Base-by-base conservation (phyloP, 148 eudicot species). In the Pouteria glomerata region DNA sequence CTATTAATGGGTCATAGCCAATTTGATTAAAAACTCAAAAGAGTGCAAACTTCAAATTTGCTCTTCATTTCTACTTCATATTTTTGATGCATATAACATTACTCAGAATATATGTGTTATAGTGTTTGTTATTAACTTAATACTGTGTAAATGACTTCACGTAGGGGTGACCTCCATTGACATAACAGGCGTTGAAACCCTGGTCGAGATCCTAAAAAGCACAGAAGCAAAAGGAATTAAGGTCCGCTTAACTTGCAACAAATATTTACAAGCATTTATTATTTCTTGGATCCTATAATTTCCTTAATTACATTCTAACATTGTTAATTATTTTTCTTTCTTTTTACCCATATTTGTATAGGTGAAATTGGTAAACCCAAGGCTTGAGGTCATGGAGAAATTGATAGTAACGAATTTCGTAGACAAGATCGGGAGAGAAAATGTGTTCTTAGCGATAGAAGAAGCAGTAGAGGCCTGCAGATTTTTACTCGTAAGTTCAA, bases 121-220 rank as follows among this genome's bases (percentile, higher is more conserved):
- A n/a, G n/a, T n/a, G n/a, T n/a, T n/a, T n/a, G n/a, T n/a, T n/a
- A n/a, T n/a, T n/a, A 10, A 52, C 34, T 29, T 75, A 45, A 50
- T 26, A 5, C 11, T 29, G 57, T 18, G 11, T 83, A 62, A 50
- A 78, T 66, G 16, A 35, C 26, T 0, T 45, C 21, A 10, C 73
- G 31, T 56, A 93, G 98, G 95, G 27, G 98, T 94, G 48, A 90
- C 97, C 4, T 74, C 87, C 27, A 87, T 91, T 35, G 98, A 94
- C 74, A 83, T 84, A 65, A 90, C 91, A 0, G 96, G 98, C 29
- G 79, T 94, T 2, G 98, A 91, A 84, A 80, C 89, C 8, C 79
- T 94, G 23, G 55, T 76, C 4, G 98, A 94, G 57, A 11, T 91
- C 39, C 70, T 67, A 51, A 87, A 84, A 78, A 74, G 51, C n/a